These are phyloP conservation scores for Boletus rex-veris DNA, from an alignment of 768 basidiomycete genomes.

Conservation along the genomic window DNA sequence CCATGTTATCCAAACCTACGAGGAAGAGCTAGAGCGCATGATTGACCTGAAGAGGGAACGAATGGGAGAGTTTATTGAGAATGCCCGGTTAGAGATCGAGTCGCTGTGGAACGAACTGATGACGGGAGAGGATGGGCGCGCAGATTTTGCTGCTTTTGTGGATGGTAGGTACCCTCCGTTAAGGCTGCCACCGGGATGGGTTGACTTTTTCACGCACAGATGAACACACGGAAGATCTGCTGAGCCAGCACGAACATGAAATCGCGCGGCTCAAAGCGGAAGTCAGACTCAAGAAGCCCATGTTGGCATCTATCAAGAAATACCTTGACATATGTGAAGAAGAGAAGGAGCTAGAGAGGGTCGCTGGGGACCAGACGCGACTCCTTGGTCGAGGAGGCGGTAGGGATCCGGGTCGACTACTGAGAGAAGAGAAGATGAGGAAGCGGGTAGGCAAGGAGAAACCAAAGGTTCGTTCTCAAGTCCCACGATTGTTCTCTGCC, in stretches of 20 bases:
- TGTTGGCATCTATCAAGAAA: constrained; percentile 74
- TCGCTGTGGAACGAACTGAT: constrained; percentile 84
- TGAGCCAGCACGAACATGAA: constrained; percentile 82
- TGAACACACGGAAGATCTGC: constrained; percentile 84
- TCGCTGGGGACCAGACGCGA: constrained; percentile 77
- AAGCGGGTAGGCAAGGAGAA: constrained; percentile 92
- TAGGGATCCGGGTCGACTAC: constrained; percentile 78
- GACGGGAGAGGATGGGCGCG: constrained; percentile 77
- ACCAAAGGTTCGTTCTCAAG: constrained; percentile 59
- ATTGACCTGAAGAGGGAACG: constrained; percentile 82
- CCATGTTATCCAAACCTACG: constrained; percentile 75
- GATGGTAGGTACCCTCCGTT: constrained; percentile 56
- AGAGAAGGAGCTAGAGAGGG: constrained; percentile 80
- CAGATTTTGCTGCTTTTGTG: constrained; percentile 74
- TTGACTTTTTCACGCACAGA: constrained; percentile 40
- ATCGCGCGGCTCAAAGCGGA: constrained; percentile 81
- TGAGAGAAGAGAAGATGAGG: constrained; percentile 96
- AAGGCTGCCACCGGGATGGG: neutral
- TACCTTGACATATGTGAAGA: constrained; percentile 92
- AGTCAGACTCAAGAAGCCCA: constrained; percentile 67
- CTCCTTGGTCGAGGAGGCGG: constrained; percentile 71
- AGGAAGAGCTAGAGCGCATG: constrained; percentile 88
- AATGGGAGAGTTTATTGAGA: constrained; percentile 80
- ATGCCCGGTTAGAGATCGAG: constrained; percentile 77
- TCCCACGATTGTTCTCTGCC: neutral